phyloP scores from a whole-genome alignment of 192 early-diverging fungal genomes.

The Chytriomyces sp. region DNA sequence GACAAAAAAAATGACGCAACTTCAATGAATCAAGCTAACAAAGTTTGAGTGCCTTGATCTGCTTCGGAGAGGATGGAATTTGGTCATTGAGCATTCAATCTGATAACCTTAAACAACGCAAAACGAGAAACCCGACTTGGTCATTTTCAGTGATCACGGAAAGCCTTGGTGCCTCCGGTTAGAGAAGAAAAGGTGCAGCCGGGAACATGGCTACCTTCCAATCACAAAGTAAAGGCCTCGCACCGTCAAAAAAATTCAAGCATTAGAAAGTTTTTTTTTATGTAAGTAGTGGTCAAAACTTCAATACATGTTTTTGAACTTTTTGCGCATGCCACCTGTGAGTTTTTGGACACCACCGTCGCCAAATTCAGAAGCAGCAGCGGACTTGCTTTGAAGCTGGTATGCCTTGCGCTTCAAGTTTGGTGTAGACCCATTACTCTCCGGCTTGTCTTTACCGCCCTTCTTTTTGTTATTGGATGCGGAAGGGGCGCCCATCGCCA shows the following conservation, averaged over 20 bases:
- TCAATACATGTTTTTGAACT: background rate
- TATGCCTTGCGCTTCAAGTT: constrained; percentile 41
- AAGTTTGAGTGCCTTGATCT: too few relatives aligned
- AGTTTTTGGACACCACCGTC: constrained; percentile 39
- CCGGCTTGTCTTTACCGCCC: constrained; percentile 5
- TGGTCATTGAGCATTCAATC: too few relatives aligned
- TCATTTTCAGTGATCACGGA: too few relatives aligned
- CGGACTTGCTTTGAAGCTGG: constrained; percentile 19
- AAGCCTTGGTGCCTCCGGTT: too few relatives aligned
- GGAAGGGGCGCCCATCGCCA: constrained; percentile 18
- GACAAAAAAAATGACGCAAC: too few relatives aligned
- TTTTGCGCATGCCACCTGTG: constrained; percentile 23
- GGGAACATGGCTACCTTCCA: too few relatives aligned
- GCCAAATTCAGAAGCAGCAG: constrained; percentile 44
- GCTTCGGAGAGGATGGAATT: too few relatives aligned
- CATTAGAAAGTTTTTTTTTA: background rate
- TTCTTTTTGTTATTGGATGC: background rate
- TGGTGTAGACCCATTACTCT: constrained; percentile 19
- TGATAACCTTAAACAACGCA: too few relatives aligned
- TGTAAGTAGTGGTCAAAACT: background rate
- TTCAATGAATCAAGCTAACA: too few relatives aligned
- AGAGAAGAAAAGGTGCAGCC: too few relatives aligned
- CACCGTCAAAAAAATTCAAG: background rate
- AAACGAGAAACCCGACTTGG: too few relatives aligned
- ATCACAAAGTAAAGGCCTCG: too few relatives aligned